Conservation (phyloP, 108 stramenopile species). For the Skeletonema potamos region DNA sequence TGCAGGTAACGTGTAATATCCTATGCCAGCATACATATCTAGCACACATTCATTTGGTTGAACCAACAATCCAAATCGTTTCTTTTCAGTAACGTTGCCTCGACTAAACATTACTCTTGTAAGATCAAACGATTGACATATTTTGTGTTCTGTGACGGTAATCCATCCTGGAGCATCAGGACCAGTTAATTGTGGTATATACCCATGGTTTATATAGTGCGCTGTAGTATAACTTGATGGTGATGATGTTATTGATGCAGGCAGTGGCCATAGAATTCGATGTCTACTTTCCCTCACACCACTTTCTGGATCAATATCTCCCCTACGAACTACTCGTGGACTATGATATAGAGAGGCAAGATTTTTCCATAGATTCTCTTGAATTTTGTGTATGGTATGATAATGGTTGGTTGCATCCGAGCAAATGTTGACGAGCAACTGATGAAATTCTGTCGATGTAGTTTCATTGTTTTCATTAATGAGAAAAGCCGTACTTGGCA, state of each 20-base stretch:
- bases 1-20: conserved; percentile 94
- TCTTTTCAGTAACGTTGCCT: conserved; percentile 94
- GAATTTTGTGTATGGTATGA: conserved; percentile 1
- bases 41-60: conserved; percentile 73
- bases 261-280: conserved; percentile 62
- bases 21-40: conserved; percentile 97
- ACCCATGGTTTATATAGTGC: conserved; percentile 23
- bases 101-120: conserved; percentile 93
- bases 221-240: conserved; percentile 10
- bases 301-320: conserved; percentile 77
- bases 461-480: neutral
- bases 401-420: neutral
- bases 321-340: conserved; percentile 69
- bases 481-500: conserved; percentile 40
- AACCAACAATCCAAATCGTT: conserved; percentile 79
- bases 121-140: conserved; percentile 89
- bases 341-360: conserved; percentile 41
- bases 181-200: conserved; percentile 35
- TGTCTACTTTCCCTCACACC: conserved; percentile 74
- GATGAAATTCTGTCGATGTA: neutral
- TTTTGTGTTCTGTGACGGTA: conserved; percentile 90
- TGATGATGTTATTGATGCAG: conserved; percentile 11
- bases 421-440: neutral
- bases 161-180: conserved; percentile 80
- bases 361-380: conserved; percentile 56